Base-by-base conservation (phyloP, 2,329 filamentous ascomycete genomes). In the Dichotomopilus funicola region DNA sequence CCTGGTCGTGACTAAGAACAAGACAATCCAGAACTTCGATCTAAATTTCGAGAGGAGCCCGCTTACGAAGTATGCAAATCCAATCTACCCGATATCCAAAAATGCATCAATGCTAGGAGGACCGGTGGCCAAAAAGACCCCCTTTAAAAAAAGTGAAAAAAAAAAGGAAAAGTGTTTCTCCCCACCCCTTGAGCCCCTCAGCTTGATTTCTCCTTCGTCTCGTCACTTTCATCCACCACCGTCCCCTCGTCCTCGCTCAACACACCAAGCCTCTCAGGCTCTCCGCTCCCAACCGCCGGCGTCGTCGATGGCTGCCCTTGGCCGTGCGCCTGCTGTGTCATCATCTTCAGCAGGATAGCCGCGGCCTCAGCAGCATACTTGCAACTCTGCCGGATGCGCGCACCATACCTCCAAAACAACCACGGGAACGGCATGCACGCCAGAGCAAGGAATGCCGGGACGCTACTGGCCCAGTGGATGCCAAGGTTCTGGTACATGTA, bases 401-500 rank as follows among this genome's bases (percentile, higher is more conserved):
- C 72, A 41, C 88, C 88, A 67, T 89, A 89, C 63, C 79, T 83
- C 73, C 88, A 88, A 70, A 92, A 89, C 12, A 92, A 68, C 69
- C 88, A 86, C 0, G 88, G 88, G 65, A 88, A 86, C 0, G 88
- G 87, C 13, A 89, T 74, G 69, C 87, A 91, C 9, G 77, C 78
- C 3, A 91, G 68, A 0, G 87, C 81, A 3, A 92, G 74, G 72
- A 92, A 91, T 0, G 83, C 89, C 0, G 87, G 88, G 11, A 92
- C 73, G 0, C 81, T 83, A 37, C 78, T 83, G 1, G 86, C 88
- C 88, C 88, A 91, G 72, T 91, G 86, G 54, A 87, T 84, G 48
- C 88, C 86, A 2, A 87, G 75, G 54, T 76, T 72, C 2, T 73
- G 38, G 65, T 80, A 83, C 78, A 83, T 81, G 59, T 71, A 73